Evolutionary conservation across 371 early-diverging fungal genomes (phyloP), one percentile per base, ranked within the genome.

Genomic region (Mortierella sp.): DNA sequence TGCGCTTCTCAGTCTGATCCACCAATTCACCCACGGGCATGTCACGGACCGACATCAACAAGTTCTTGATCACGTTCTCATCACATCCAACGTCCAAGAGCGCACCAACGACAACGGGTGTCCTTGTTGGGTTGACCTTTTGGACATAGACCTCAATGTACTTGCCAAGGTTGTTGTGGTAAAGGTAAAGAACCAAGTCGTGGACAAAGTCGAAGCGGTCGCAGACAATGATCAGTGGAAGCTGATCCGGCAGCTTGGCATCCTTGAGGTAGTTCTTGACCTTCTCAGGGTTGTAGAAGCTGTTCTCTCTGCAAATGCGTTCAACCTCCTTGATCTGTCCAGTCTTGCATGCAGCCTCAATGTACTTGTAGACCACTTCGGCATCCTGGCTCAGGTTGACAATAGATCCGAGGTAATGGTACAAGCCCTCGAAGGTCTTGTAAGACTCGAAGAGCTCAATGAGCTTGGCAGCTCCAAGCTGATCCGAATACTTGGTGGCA

Each of bases 191-290:
- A 12, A 99, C 95, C 37, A 99, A 86, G 75, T 99, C 99, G 73
- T 98, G 98, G 25, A 99, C 98, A 88, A 94, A 98, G 81, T 93
- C 92, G 74, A 93, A 96, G 60, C 98, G 91, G 80, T 99, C 99
- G 85, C 98, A 98, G 28, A 99, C 99, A 73, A 98, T 96, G 69
- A 99, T 97, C 57, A 99, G 84, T 28, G 99, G 98, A 57, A 99
- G 87, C 80, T 98, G 98, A 81, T 99, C 99, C 21, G 89, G 82
- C 44, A 99, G 88, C 71, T 97, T 93, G 55, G 98, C 94, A 81
- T 99, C 99, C 90, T 97, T 98, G 66, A 99, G 85, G 86, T 95
- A 97, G 84, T 97, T 99, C 85, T 98, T 98, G 83, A 99, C 98
- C 82, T 91, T 94, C 76, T 99, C 99, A 15, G 97, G 90, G 75